Evolutionary conservation across 805 yeast species (phyloP).

Genomic region (Groenewaldozyma salmanticensis): DNA sequence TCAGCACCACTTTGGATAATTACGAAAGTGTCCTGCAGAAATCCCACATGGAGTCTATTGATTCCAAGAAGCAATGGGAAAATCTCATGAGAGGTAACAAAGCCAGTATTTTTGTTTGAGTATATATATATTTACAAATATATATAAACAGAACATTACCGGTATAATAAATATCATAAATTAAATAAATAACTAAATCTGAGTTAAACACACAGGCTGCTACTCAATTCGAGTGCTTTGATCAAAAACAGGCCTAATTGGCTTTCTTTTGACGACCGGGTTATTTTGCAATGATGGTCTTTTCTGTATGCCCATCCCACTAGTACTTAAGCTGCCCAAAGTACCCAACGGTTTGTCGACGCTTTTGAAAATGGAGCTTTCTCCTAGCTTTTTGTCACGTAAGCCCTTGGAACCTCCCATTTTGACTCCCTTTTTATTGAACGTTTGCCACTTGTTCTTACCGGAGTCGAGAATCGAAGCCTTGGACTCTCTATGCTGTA

Average conservation of each 20-base stretch:
- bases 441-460: conserved; percentile 23
- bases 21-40: background rate
- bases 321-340: too few relatives aligned
- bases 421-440: conserved; percentile 14
- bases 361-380: conserved; percentile 17
- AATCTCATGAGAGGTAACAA: background rate
- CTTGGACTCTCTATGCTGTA: conserved; percentile 7
- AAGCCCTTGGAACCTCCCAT: conserved; percentile 1
- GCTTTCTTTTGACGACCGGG: too few relatives aligned
- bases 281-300: too few relatives aligned
- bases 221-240: too few relatives aligned
- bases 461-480: conserved; percentile 14
- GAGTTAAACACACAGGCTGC: too few relatives aligned
- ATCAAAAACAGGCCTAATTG: too few relatives aligned
- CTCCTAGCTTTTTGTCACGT: conserved; percentile 14
- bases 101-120: background rate
- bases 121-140: too few relatives aligned
- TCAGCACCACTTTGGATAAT: background rate
- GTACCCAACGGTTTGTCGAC: too few relatives aligned
- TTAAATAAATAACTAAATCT: too few relatives aligned
- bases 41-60: background rate
- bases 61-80: background rate
- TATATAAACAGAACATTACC: too few relatives aligned
- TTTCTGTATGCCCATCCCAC: too few relatives aligned
- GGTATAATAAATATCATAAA: too few relatives aligned